Base-by-base conservation (phyloP, 129 eudicot genomes). In the Lactuca sativa region DNA sequence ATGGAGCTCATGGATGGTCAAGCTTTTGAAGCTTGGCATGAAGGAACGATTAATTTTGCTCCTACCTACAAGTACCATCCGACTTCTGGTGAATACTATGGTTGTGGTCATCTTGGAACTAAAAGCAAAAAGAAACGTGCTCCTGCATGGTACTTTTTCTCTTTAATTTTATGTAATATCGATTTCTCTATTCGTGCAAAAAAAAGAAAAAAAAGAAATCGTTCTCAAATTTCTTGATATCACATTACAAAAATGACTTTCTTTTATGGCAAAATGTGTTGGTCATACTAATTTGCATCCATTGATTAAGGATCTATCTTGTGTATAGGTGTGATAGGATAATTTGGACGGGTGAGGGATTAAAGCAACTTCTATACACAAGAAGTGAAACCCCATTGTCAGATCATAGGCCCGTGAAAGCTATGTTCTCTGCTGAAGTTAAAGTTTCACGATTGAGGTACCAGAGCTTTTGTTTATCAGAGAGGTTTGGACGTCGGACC, bases 51-150 rank as follows among this genome's bases (percentile, higher is more conserved):
- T 36, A 77, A 77, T 37, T 90, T 90, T 63, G 87, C 91, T 69
- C 97, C 97, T 18, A 90, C 97, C n/a, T 90, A 90, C 80, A 90
- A 90, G 60, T 90, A 87, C 70, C 49, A 73, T 44, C 79, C 67
- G 0, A 85, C 77, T 71, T 81, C 85, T 15, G 85, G 83, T 64
- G 84, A 79, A 21, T 90, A 90, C 64, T 86, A 82, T 69, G 96
- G 96, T 34, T 43, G 73, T 44, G 67, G 32, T 49, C 58, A 66
- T 60, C 68, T 69, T 69, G 52, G 40, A 53, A 78, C 75, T 18
- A 84, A 78, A 69, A 71, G 55, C 56, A 79, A 79, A 74, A 90
- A 84, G 86, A 87, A 79, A 59, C 90, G 95, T 52, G 79, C 91
- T 76, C 97, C 97, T 9, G 97, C 97, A 64, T 87, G 97, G 97